Evolutionary conservation across 2,329 filamentous ascomycete genomes (phyloP).

Genomic region (Talaromyces sp.): DNA sequence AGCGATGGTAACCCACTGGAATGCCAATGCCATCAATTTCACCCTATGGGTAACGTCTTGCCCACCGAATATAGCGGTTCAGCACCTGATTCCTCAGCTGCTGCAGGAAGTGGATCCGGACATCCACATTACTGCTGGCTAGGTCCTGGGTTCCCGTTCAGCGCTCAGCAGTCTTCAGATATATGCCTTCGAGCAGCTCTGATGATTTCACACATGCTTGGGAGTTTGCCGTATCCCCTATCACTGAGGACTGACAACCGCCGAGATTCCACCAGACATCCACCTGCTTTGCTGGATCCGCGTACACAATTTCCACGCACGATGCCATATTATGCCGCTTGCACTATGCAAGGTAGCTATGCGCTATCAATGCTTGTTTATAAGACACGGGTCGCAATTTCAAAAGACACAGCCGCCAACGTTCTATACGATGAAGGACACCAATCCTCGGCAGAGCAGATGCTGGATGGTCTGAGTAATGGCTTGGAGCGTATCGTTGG

Average conservation of each 20-base stretch:
- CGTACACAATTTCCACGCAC: conserved; percentile 35
- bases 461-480: conserved; percentile 36
- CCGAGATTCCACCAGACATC: conserved; percentile 9
- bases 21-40: conserved; percentile 33
- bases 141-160: conserved; percentile 38
- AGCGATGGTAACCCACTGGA: conserved; percentile 28
- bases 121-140: conserved; percentile 19
- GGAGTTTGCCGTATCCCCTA: conserved; percentile 37
- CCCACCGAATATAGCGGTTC: conserved; percentile 33
- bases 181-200: conserved; percentile 41
- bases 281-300: conserved; percentile 20
- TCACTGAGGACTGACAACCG: conserved; percentile 23
- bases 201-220: conserved; percentile 41
- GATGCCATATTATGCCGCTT: conserved; percentile 48
- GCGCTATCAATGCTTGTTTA: conserved; percentile 47
- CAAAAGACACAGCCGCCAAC: conserved; percentile 29
- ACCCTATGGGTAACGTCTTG: conserved; percentile 28
- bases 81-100: conserved; percentile 29
- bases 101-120: conserved; percentile 30
- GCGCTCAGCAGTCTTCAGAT: conserved; percentile 39
- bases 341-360: conserved; percentile 47
- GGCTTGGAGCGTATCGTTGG: conserved; percentile 38
- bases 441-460: conserved; percentile 27
- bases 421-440: conserved; percentile 22
- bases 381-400: conserved; percentile 35